Evolutionary conservation across 2,329 filamentous ascomycete genomes (phyloP), one percentile per base, ranked within the genome.

Genomic region (Tolypocladium tundrense): DNA sequence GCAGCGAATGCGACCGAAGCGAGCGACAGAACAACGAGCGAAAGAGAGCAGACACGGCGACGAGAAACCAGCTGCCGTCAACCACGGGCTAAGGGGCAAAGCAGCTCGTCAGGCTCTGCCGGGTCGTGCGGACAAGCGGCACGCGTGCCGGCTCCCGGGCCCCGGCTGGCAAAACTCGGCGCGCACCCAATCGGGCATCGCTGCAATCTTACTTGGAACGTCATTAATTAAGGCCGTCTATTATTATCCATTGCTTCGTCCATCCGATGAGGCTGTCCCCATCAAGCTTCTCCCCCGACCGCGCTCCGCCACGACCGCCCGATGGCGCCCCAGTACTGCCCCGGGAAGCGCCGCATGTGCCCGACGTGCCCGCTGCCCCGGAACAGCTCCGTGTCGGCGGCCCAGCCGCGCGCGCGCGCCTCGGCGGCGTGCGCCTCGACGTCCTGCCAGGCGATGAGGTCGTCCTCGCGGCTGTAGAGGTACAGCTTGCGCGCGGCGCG

Each of bases 311-410:
- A 72, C 1, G 68, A 65, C 3, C 60, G 58, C 13, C 56, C 55
- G 10, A 81, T 76, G 0, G 73, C 68, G 1, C 62, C 65, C 85
- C 84, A 88, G 65, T 88, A 88, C 66, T 78, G 73, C 39, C 75
- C 75, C 1, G 79, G 77, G 57, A 84, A 77, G 67, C 77, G 70
- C 21, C 79, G 73, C 72, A 87, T 79, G 65, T 87, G 83, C 1
- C 81, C 82, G 21, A 85, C 84, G 67, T 88, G 85, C 1, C 77
- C 71, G 54, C 79, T 84, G 4, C 77, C 79, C 54, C 82, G 75
- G 60, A 88, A 88, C 37, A 78, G 64, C 58, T 82, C 79, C 24
- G 74, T 70, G 1, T 75, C 71, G 1, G 79, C 77, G 27, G 67
- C 65, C 61, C 79, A 85, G 0, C 84, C 84, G 56, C 73, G 72